Conservation (phyloP, 345 rosid genomes). For the Triadica sebifera region DNA sequence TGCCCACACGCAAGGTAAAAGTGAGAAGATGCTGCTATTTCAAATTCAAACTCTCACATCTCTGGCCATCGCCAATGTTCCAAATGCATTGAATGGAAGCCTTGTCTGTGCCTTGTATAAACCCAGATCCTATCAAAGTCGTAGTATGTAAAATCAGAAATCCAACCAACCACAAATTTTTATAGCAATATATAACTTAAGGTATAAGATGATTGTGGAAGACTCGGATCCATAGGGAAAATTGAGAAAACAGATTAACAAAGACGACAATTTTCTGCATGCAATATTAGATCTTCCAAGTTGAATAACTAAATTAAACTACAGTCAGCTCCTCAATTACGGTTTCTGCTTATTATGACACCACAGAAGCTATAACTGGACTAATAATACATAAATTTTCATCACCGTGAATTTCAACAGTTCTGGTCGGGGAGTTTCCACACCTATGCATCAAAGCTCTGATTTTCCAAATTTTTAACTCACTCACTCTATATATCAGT, state of each 20-base stretch:
- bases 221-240: background rate
- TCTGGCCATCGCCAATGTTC: constrained; percentile 99
- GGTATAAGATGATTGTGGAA: background rate
- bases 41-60: constrained; percentile 54
- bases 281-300: background rate
- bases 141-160: background rate
- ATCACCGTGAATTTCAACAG: background rate
- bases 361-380: background rate
- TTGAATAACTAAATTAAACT: background rate
- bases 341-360: background rate
- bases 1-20: background rate
- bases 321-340: background rate
- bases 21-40: background rate
- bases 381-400: background rate
- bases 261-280: no score
- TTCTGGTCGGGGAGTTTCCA: background rate
- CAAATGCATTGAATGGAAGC: constrained; percentile 98
- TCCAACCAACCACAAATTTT: background rate
- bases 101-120: constrained; percentile 94
- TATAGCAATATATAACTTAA: background rate
- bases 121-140: constrained; percentile 71
- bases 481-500: background rate
- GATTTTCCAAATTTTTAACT: background rate
- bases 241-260: background rate
- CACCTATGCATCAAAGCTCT: background rate